Evolutionary conservation across 1,139 yeast genomes (phyloP).

Genomic region (Candida sp.): DNA sequence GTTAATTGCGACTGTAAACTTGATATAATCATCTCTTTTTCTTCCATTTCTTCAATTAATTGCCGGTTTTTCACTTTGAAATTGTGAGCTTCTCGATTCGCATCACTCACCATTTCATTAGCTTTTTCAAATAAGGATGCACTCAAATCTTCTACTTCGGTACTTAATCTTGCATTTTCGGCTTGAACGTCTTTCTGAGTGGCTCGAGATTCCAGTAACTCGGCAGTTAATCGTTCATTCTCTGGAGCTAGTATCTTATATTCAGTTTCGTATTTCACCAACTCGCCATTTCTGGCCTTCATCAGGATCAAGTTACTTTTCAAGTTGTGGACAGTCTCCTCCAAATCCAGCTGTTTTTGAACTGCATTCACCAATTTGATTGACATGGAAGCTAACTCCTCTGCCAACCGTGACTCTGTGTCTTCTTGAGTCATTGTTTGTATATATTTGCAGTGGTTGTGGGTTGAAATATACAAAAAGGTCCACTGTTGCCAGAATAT

Average conservation of each 20-base stretch:
- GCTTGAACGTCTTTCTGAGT: constrained; percentile 50
- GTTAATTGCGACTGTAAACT: constrained; percentile 66
- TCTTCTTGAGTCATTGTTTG: constrained; percentile 8
- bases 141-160: constrained; percentile 75
- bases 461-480: not conserved
- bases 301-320: constrained; percentile 28
- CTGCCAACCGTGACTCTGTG: constrained; percentile 38
- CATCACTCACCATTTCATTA: constrained; percentile 72
- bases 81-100: constrained; percentile 56
- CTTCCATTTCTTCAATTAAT: constrained; percentile 63
- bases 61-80: constrained; percentile 53
- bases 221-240: not conserved
- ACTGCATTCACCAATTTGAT: constrained; percentile 61
- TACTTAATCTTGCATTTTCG: constrained; percentile 55
- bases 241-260: constrained; percentile 25
- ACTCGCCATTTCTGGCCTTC: constrained; percentile 15
- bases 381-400: constrained; percentile 55
- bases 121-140: constrained; percentile 79
- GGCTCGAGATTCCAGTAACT: constrained; percentile 26
- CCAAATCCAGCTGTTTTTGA: constrained; percentile 55
- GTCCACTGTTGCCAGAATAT: too few species aligned
- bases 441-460: not conserved
- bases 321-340: constrained; percentile 32
- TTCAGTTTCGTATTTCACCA: constrained; percentile 17
- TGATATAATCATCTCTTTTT: constrained; percentile 66